Conservation (phyloP, 306 rosid genomes). For the Urtica urens region DNA sequence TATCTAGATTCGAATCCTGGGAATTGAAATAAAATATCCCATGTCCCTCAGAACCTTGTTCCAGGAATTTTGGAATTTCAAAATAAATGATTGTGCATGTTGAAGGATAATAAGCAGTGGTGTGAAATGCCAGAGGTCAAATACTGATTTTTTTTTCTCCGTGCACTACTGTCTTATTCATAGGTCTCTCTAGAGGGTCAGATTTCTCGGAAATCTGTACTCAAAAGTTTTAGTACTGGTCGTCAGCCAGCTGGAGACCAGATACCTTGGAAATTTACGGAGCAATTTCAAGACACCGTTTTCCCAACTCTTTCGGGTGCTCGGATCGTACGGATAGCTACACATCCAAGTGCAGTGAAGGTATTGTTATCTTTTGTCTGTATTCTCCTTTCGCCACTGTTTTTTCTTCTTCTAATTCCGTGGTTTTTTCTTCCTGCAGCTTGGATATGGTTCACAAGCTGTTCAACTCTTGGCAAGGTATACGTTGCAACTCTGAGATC, state of each 20-base stretch:
- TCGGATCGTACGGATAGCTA: conserved; percentile 94
- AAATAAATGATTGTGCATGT: too few relatives aligned
- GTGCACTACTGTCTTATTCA: conserved; percentile 7
- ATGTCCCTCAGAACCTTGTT: too few relatives aligned
- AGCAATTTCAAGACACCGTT: conserved; percentile 75
- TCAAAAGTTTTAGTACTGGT: conserved; percentile 64
- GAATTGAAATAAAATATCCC: too few relatives aligned
- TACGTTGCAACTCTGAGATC: conserved; percentile 13
- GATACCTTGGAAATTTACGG: conserved; percentile 93
- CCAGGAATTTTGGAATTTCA: too few relatives aligned
- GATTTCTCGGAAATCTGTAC: conserved; percentile 75
- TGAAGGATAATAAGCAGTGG: neutral
- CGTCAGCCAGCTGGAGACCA: conserved; percentile 86
- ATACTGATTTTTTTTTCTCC: neutral
- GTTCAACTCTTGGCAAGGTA: conserved; percentile 89
- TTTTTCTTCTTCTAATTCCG: conserved; percentile 7
- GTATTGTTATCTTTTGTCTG: conserved; percentile 25
- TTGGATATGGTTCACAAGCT: conserved; percentile 97
- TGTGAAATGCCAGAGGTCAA: neutral
- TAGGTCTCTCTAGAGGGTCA: conserved; percentile 89
- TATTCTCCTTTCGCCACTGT: conserved; percentile 15
- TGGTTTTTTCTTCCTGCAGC: conserved; percentile 41
- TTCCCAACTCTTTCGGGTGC: conserved; percentile 90
- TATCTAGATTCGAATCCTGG: too few relatives aligned
- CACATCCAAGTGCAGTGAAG: conserved; percentile 93